Base-by-base conservation (phyloP, 2,329 filamentous ascomycete genomes). In the Capronia epimyces region DNA sequence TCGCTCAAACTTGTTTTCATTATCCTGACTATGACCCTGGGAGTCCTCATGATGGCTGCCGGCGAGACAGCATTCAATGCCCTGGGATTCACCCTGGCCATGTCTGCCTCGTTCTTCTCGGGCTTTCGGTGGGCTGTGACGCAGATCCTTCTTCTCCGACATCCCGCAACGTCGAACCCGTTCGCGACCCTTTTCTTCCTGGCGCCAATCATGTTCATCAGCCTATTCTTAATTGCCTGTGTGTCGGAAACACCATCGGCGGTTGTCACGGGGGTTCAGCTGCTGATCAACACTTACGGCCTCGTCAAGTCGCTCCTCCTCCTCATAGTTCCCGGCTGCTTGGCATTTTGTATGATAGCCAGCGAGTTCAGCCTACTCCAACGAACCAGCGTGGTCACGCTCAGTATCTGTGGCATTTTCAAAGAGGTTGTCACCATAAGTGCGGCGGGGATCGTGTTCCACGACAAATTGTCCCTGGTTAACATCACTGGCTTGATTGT, bases 41-140 rank as follows among this genome's bases (percentile, higher is more conserved):
- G 93, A 53, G 91, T 98, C 7, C 78, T 98, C 55, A 94, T 97
- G 83, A 98, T 98, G 93, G 93, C 97, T 0, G 89, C 89, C 4
- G 93, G 91, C 54, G 93, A 98, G 71, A 84, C 94, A 31, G 83
- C 89, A 43, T 98, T 98, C 70, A 83, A 89, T 62, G 76, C 85
- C 0, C 77, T 88, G 24, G 93, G 93, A 36, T 98, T 98, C 68
- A 71, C 89, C 41, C 84, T 98, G 58, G 87, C 97, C 71, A 97
- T 98, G 68, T 83, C 85, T 0, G 90, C 93, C 10, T 88, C 89
- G 46, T 93, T 95, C 71, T 95, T 95, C 66, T 95, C 89, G 1
- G 93, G 93, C 48, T 95, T 98, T 73, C 85, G 93, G 62, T 98
- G 93, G 93, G 88, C 82, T n/a, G 74, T 98, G n/a, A 97, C 93